These are phyloP conservation scores for Hemisphaericaspora lyxosophila DNA, from an alignment of 1,139 yeast species.

Conservation along the genomic window DNA sequence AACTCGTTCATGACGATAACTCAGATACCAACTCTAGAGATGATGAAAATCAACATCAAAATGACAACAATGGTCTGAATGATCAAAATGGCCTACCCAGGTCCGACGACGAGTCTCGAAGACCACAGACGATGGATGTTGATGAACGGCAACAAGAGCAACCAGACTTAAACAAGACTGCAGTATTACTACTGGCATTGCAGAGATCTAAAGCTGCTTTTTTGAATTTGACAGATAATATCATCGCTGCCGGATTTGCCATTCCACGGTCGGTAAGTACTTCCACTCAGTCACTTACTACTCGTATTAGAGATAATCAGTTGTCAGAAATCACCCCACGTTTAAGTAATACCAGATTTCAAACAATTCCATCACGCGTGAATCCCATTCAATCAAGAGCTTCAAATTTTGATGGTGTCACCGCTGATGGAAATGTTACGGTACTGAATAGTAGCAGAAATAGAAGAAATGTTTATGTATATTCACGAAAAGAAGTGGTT, in stretches of 20 bases:
- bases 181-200: slow-evolving; percentile 16
- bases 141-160: too few relatives aligned
- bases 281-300: slow-evolving; percentile 21
- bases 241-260: slow-evolving; percentile 62
- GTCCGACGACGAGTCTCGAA: too few relatives aligned
- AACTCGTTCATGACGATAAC: slow-evolving; percentile 23
- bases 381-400: neutral
- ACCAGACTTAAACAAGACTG: slow-evolving; percentile 1
- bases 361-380: neutral
- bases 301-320: slow-evolving; percentile 12
- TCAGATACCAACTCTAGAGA: slow-evolving; percentile 11
- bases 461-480: slow-evolving; percentile 52
- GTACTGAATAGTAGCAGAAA: slow-evolving; percentile 17
- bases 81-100: too few relatives aligned
- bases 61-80: neutral
- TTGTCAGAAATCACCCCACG: slow-evolving; percentile 7
- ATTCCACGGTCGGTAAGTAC: slow-evolving; percentile 54
- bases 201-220: slow-evolving; percentile 38
- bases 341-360: slow-evolving; percentile 1
- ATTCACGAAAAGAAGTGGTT: slow-evolving; percentile 55
- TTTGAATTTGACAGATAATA: slow-evolving; percentile 49
- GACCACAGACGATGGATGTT: neutral
- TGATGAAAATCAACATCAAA: slow-evolving; percentile 1
- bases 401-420: neutral
- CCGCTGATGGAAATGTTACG: slow-evolving; percentile 11